Conservation (phyloP, 495 filamentous ascomycete genomes). For the Talaromyces thailandensis region DNA sequence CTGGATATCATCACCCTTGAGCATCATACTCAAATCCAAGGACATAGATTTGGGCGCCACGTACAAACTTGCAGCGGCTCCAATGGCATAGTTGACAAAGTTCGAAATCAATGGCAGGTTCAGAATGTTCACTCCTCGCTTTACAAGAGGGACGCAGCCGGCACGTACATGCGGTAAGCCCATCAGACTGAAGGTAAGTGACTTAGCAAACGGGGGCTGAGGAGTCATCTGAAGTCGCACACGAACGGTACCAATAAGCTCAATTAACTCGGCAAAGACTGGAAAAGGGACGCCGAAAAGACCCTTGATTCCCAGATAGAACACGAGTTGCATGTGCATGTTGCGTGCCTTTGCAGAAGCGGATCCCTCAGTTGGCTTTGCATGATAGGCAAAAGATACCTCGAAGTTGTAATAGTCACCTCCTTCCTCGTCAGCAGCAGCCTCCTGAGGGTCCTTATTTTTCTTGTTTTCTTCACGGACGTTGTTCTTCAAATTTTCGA, state of each 20-base stretch:
- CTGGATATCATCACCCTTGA: conserved; percentile 80
- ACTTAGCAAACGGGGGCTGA: conserved; percentile 83
- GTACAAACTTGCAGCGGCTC: conserved; percentile 76
- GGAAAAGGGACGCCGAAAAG: conserved; percentile 81
- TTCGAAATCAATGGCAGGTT: conserved; percentile 91
- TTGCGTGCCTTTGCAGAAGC: conserved; percentile 76
- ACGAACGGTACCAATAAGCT: conserved; percentile 78
- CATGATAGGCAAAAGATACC: conserved; percentile 88
- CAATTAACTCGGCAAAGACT: conserved; percentile 78
- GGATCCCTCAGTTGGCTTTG: conserved; percentile 58
- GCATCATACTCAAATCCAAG: conserved; percentile 80
- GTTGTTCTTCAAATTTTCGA: conserved; percentile 67
- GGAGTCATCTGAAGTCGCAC: conserved; percentile 78
- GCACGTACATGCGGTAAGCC: conserved; percentile 82
- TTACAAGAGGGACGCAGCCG: conserved; percentile 85
- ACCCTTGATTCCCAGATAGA: conserved; percentile 70
- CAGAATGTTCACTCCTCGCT: conserved; percentile 80
- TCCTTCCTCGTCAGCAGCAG: conserved; percentile 81
- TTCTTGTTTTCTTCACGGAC: conserved; percentile 71
- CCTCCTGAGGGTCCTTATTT: conserved; percentile 76
- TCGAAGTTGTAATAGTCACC: conserved; percentile 94
- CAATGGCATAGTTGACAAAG: conserved; percentile 95
- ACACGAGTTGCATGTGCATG: conserved; percentile 95
- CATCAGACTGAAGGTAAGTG: conserved; percentile 87
- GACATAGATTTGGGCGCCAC: conserved; percentile 96